Evolutionary conservation across 345 rosid species (phyloP), one percentile per base, ranked within the genome.

Genomic region (Salix koriyanagi): DNA sequence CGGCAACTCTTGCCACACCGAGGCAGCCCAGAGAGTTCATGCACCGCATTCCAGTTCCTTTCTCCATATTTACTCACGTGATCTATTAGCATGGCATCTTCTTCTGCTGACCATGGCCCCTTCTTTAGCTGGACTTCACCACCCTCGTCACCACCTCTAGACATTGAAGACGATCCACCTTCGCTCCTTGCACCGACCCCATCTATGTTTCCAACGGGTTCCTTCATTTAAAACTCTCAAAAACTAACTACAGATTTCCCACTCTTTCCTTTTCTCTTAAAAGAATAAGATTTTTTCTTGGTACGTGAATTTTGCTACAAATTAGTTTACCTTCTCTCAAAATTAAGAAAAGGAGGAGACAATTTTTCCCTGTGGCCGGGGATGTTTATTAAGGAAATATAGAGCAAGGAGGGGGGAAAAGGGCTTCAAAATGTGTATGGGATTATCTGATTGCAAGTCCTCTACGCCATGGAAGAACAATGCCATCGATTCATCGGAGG

Each of bases 41-140:
- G 79, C 46, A 80, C 83, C 5, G 83, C 71, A 39, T 80, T 80
- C 83, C 83, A 80, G 74, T 80, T 80, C 36, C 83, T 79, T 70
- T 75, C 83, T 15, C 83, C 83, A 37, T 80, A 75, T 71, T 70
- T 80, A 28, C 54, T 65, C 56, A 80, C 83, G 70, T 80, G 71
- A 14, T 80, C 83, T 54, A 75, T 72, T 65, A 80, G 37, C 25
- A 65, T 71, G 4, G 79, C 79, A 50, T 79, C 82, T 50, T 79
- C 82, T 75, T 54, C 78, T 15, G 79, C 82, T 11, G 82, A 75
- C 82, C 82, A 79, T 1, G 82, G 82, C 7, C 82, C 82, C 28
- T 79, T 79, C 78, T 79, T 79, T 46, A 79, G 34, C 64, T 50
- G 37, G 1, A 21, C 66, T 5, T n/a, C 70, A 19, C 39, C 41